Percentiles rank a stretch among this genome's conserved stretches.
These are phyloP conservation scores for Ricinus communis DNA, from an alignment of 345 rosid genomes.

Conservation along the genomic window DNA sequence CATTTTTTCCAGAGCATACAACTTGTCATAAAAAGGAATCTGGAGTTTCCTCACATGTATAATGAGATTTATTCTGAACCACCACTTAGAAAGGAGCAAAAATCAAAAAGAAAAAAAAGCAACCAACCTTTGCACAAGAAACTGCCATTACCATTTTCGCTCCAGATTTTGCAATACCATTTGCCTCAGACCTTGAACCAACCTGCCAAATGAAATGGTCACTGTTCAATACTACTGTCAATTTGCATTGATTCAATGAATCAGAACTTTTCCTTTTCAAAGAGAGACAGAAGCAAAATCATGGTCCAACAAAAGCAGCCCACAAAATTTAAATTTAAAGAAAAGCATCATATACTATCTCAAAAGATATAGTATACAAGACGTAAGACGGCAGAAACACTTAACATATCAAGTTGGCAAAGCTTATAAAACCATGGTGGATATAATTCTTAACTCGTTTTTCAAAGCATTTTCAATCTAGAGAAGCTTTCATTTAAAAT, in stretches of 20 bases:
- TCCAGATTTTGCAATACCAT: slow-evolving; percentile 95
- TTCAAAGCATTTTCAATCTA: neutral
- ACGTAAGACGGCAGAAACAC: neutral
- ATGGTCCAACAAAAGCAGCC: neutral
- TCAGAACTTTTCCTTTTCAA: neutral
- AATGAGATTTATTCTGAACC: neutral
- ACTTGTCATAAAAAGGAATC: neutral
- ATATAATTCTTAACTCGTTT: neutral
- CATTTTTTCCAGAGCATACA: neutral
- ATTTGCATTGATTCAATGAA: neutral
- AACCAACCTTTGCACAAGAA: slow-evolving; percentile 83
- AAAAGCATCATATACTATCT: neutral
- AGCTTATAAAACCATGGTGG: neutral
- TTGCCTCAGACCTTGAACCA: slow-evolving; percentile 96
- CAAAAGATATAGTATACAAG: neutral
- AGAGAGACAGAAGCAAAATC: slow-evolving; percentile 4
- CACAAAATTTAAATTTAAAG: neutral
- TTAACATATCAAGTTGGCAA: neutral
- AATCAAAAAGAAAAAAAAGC: neutral
- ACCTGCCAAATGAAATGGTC: slow-evolving; percentile 47
- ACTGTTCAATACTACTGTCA: slow-evolving; percentile 7
- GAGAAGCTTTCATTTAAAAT: neutral
- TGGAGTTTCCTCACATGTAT: neutral
- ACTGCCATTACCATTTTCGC: slow-evolving; percentile 99
- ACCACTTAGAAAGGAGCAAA: too few species aligned